phyloP scores from a whole-genome alignment of 805 yeast species.

The Phaffomyces antillensis region DNA sequence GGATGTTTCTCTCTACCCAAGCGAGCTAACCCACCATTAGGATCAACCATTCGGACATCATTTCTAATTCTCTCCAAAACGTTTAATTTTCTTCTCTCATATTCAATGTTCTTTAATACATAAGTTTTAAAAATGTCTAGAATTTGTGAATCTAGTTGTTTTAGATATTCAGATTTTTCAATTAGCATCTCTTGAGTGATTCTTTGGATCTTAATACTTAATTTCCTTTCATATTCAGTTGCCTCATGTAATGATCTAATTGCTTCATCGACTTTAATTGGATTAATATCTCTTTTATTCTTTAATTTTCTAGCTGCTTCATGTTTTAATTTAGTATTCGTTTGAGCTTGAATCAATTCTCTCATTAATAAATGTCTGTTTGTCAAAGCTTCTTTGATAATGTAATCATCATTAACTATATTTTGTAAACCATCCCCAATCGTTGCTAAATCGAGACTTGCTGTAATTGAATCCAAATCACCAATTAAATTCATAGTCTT shows the following conservation, averaged over 20 bases:
- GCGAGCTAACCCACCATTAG: conserved; percentile 73
- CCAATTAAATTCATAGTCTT: conserved; percentile 64
- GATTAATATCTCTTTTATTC: conserved; percentile 68
- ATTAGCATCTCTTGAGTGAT: conserved; percentile 79
- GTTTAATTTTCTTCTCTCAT: conserved; percentile 73
- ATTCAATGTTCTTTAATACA: conserved; percentile 70
- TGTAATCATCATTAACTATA: conserved; percentile 68
- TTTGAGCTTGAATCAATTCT: conserved; percentile 75
- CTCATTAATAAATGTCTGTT: conserved; percentile 91
- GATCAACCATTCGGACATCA: conserved; percentile 70
- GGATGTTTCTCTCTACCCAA: conserved; percentile 67
- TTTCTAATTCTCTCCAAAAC: conserved; percentile 64
- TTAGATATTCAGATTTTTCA: conserved; percentile 57
- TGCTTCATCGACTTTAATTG: conserved; percentile 87
- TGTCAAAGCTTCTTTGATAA: conserved; percentile 87
- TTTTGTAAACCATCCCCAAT: conserved; percentile 68
- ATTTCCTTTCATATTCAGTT: conserved; percentile 63
- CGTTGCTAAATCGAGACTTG: conserved; percentile 64
- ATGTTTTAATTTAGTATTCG: conserved; percentile 61
- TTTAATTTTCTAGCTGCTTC: conserved; percentile 65
- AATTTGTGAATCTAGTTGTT: conserved; percentile 50
- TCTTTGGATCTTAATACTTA: conserved; percentile 71
- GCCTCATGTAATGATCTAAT: conserved; percentile 73
- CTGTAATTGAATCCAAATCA: conserved; percentile 67
- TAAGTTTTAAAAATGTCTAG: conserved; percentile 47